Percentiles rank a stretch among this genome's conserved stretches.
phyloP scores from a whole-genome alignment of 116 monocot genomes.

The Cymodocea nodosa region DNA sequence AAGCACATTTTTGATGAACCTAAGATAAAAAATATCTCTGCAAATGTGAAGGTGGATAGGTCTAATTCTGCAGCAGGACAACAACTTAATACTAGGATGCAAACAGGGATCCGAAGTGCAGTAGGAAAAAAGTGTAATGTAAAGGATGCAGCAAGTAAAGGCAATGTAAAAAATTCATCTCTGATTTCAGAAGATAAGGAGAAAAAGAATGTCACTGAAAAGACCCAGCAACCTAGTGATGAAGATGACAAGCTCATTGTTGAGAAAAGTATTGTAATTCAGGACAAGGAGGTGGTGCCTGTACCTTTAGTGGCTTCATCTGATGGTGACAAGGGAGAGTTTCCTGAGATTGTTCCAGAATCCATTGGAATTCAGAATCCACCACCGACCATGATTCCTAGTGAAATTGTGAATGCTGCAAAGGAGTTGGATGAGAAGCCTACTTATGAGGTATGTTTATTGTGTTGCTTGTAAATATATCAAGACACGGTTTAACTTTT shows the following conservation, averaged over 20 bases:
- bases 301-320: not conserved
- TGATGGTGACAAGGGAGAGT: constrained; percentile 12
- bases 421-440: constrained; percentile 9
- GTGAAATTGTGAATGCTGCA: constrained; percentile 15
- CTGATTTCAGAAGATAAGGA: constrained; percentile 10
- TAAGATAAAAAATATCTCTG: constrained; percentile 55
- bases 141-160: constrained; percentile 20
- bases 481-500: no score
- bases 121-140: constrained; percentile 7
- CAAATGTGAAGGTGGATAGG: constrained; percentile 61
- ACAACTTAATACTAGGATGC: constrained; percentile 45
- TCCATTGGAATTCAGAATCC: constrained; percentile 41
- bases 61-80: constrained; percentile 72
- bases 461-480: not conserved
- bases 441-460: constrained; percentile 32
- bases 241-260: constrained; percentile 52
- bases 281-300: constrained; percentile 40
- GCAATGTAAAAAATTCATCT: constrained; percentile 18
- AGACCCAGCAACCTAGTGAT: constrained; percentile 15
- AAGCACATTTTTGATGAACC: constrained; percentile 26
- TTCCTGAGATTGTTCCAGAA: constrained; percentile 17
- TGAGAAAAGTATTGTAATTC: constrained; percentile 81
- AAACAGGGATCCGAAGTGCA: constrained; percentile 10
- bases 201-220: constrained; percentile 12
- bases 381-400: constrained; percentile 23